Evolutionary conservation across 2,329 filamentous ascomycete species (phyloP).

Genomic region (Beauveria australis): DNA sequence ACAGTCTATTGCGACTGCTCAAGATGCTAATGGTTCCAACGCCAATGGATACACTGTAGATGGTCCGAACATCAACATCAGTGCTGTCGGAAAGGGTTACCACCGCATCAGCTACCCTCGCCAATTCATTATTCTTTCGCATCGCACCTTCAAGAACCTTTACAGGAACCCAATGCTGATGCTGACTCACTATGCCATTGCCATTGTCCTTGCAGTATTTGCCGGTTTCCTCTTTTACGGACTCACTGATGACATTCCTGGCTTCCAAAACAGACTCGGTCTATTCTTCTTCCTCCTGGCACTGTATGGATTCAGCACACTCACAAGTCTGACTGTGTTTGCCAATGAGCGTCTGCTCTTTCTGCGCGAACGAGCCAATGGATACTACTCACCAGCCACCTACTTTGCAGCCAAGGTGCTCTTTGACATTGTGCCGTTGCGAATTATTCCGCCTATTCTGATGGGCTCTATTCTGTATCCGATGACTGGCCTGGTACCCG

Average conservation of each 20-base stretch:
- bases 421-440: constrained; percentile 94
- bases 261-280: constrained; percentile 94
- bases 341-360: constrained; percentile 85
- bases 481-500: constrained; percentile 87
- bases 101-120: constrained; percentile 67
- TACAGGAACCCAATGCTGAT: constrained; percentile 97
- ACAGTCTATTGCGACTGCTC: constrained; percentile 55
- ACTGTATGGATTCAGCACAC: constrained; percentile 91
- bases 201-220: constrained; percentile 87
- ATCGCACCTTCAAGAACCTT: constrained; percentile 91
- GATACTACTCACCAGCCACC: constrained; percentile 88
- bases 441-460: constrained; percentile 86
- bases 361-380: constrained; percentile 87
- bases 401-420: constrained; percentile 95
- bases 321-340: constrained; percentile 91
- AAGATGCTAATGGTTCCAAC: constrained; percentile 57
- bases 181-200: constrained; percentile 96
- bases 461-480: constrained; percentile 96
- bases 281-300: constrained; percentile 97
- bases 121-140: constrained; percentile 84
- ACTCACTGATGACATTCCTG: constrained; percentile 88
- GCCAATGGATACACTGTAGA: constrained; percentile 41
- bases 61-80: constrained; percentile 41
- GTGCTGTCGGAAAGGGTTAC: constrained; percentile 69
- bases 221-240: constrained; percentile 96